Evolutionary conservation across 108 stramenopile species (phyloP), one percentile per base, ranked within the genome.

Genomic region (Cyclotella sp.): DNA sequence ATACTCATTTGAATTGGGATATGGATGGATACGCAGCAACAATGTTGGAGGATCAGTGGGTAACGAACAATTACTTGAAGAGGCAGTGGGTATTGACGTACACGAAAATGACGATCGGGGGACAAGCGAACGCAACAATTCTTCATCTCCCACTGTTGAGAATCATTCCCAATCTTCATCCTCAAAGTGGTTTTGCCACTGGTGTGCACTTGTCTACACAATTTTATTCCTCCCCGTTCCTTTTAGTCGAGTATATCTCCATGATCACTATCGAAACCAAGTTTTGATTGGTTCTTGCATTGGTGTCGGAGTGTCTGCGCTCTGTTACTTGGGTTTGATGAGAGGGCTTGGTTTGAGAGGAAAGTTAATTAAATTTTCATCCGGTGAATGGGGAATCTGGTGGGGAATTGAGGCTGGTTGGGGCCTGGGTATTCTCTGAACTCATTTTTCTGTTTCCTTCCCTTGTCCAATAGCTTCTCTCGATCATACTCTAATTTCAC

Each of bases 231-330:
- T 81, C 10, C 81, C 81, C 16, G 81, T 82, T 11, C 81, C 81
- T 0, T 75, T 75, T 40, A 70, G 68, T 26, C 22, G 81, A n/a
- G 69, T 82, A 0, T 75, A 82, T 44, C 74, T 82, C n/a, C 74
- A 82, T 54, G 81, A 82, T 45, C 81, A 82, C 49, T 71, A 45
- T 29, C 39, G 40, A 18, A 58, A 71, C 47, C 81, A 82, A 65
- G 81, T 82, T 26, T 34, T 82, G 63, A 40, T 71, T 39, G 81
- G 81, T 11, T 70, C 74, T 1, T 45, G 27, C 41, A 61, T 71
- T 21, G 81, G 81, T 8, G 63, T 73, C 2, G 21, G 53, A 19
- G 46, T 62, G 26, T 64, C 68, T 26, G 42, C 40, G 14, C 16
- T 72, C 2, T 75, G 74, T 68, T 82, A 67, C 40, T 53, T 70